Percentiles rank a stretch among this genome's conserved stretches.
phyloP scores from a whole-genome alignment of 2,329 filamentous ascomycete species.

The Bipolaris sorokiniana region DNA sequence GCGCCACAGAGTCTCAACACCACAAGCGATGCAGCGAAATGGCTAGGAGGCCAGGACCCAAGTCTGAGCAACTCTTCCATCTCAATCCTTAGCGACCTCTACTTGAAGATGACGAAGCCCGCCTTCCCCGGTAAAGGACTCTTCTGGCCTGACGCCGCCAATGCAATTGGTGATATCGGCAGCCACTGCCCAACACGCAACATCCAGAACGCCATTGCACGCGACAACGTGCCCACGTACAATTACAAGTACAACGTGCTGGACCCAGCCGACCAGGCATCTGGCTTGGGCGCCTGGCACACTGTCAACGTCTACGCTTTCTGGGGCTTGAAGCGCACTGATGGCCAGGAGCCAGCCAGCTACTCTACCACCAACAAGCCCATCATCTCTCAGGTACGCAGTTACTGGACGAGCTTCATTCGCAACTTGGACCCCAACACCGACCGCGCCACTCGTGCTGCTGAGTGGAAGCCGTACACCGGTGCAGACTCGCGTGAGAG shows the following conservation, averaged over 20 bases:
- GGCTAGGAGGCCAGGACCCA: conserved; percentile 65
- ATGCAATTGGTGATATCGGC: conserved; percentile 68
- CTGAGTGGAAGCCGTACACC: conserved; percentile 60
- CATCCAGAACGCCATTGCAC: conserved; percentile 54
- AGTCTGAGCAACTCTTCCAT: conserved; percentile 60
- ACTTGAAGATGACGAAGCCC: conserved; percentile 55
- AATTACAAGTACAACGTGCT: conserved; percentile 74
- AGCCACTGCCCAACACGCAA: conserved; percentile 69
- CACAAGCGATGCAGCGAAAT: conserved; percentile 58
- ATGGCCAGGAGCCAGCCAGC: conserved; percentile 57
- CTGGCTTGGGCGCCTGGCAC: conserved; percentile 70
- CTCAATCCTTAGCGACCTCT: conserved; percentile 59
- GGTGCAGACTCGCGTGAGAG: conserved; percentile 31
- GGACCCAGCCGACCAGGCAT: conserved; percentile 59
- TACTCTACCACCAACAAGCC: conserved; percentile 64
- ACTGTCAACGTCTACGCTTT: conserved; percentile 71
- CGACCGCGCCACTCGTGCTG: conserved; percentile 54
- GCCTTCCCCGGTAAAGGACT: conserved; percentile 57
- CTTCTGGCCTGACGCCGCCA: conserved; percentile 65
- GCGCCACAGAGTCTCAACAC: conserved; percentile 58
- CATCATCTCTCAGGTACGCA: conserved; percentile 67
- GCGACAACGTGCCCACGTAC: conserved; percentile 58
- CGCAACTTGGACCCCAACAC: conserved; percentile 69
- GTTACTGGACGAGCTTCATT: conserved; percentile 79
- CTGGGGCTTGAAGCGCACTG: conserved; percentile 67